Conservation (phyloP, 305 asterid species). For the Solanum hybrid region DNA sequence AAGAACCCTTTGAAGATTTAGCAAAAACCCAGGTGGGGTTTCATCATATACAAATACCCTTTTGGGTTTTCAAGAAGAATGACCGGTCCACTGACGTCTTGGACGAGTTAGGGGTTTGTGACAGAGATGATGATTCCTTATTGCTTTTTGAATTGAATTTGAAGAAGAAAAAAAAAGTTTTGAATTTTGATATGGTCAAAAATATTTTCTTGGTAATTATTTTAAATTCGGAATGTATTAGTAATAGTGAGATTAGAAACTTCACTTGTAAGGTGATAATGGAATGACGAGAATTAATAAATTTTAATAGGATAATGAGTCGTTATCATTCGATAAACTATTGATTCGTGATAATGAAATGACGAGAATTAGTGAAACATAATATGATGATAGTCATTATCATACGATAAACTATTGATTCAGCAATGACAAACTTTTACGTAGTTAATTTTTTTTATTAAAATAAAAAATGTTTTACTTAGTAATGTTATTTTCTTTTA, state of each 20-base stretch:
- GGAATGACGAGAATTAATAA: not conserved
- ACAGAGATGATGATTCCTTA: not conserved
- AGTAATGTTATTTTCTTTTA: not conserved
- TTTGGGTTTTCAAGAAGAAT: not conserved
- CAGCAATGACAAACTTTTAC: not conserved
- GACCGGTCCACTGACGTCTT: not conserved
- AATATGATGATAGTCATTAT: not conserved
- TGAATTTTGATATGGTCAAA: not conserved
- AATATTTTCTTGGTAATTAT: not conserved
- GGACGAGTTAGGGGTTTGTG: not conserved
- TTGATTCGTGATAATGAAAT: not conserved
- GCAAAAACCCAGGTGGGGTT: not conserved
- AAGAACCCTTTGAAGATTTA: not conserved
- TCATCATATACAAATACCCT: not conserved
- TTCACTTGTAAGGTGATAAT: not conserved
- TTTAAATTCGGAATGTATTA: not conserved
- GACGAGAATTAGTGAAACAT: not conserved
- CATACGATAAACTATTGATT: not conserved
- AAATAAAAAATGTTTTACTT: not conserved
- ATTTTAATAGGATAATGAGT: not conserved
- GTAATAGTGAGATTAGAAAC: not conserved
- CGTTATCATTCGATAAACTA: not conserved
- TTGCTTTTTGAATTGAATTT: not conserved
- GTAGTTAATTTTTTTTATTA: not conserved
- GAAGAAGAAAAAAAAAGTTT: not conserved